These are phyloP conservation scores for Geranium brycei DNA, from an alignment of 345 rosid species.

Conservation along the genomic window DNA sequence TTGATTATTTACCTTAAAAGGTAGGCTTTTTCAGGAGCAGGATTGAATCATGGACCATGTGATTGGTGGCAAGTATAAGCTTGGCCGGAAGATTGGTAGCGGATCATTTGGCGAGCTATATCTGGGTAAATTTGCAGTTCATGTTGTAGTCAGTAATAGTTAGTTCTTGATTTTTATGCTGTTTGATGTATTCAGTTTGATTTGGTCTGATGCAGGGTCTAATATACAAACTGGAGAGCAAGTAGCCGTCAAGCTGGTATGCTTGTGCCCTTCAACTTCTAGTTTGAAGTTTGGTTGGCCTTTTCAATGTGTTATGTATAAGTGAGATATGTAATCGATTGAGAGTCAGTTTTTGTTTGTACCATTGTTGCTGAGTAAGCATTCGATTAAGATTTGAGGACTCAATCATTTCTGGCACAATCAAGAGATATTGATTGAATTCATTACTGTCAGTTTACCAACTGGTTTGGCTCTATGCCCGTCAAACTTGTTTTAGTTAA, in stretches of 20 bases:
- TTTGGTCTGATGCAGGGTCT: constrained; percentile 31
- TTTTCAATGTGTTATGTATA: constrained; percentile 2
- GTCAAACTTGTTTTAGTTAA: too few species aligned
- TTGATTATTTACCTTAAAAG: neutral
- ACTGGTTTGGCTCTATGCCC: too few species aligned
- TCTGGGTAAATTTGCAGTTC: constrained; percentile 37
- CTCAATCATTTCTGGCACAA: too few species aligned
- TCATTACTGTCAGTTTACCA: too few species aligned
- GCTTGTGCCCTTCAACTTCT: constrained; percentile 1
- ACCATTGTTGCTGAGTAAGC: too few species aligned
- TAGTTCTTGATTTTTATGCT: constrained; percentile 1
- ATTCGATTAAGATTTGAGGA: too few species aligned
- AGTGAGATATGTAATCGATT: neutral
- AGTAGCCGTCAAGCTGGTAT: constrained; percentile 84
- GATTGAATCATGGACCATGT: constrained; percentile 38
- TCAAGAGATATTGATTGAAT: too few species aligned
- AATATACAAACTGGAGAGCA: constrained; percentile 81
- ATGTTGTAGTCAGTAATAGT: neutral
- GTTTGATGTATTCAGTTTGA: neutral
- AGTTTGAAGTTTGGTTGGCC: neutral
- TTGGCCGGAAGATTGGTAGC: constrained; percentile 93
- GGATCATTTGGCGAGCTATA: constrained; percentile 91
- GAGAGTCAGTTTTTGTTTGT: too few species aligned
- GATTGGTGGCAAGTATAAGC: constrained; percentile 77
- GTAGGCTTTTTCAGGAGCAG: constrained; percentile 8